Conservation (phyloP, 164 flowering plant genomes). For the Euptelea pleiosperma region DNA sequence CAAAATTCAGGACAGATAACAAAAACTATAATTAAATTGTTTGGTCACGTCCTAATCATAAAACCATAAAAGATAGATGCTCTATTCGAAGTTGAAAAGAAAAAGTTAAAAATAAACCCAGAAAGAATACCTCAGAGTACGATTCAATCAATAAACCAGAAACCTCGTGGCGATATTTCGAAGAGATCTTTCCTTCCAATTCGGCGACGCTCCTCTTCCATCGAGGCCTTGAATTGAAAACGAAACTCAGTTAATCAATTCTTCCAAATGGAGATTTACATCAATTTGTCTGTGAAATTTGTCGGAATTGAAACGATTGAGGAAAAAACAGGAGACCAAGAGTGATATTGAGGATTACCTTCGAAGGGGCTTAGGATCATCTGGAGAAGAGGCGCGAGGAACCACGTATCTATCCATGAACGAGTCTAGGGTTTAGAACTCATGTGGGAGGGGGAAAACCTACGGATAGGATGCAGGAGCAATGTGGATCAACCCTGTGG, state of each 20-base stretch:
- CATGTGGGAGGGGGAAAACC: no score
- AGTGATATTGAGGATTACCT: conserved; percentile 10
- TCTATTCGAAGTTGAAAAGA: neutral
- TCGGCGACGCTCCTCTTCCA: conserved; percentile 51
- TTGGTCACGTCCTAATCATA: no score
- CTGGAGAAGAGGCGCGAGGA: conserved; percentile 6
- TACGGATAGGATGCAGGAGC: no score
- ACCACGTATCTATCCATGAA: conserved; percentile 19
- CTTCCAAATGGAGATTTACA: neutral
- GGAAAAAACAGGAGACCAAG: neutral
- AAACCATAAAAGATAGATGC: no score
- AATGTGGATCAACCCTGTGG: no score
- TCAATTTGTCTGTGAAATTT: neutral
- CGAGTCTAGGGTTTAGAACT: no score
- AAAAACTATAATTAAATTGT: no score
- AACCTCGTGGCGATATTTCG: conserved; percentile 44
- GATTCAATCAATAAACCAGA: conserved; percentile 42
- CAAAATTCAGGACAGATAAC: conserved; percentile 1
- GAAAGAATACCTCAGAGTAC: conserved; percentile 40
- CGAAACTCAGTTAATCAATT: neutral
- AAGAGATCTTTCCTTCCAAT: conserved; percentile 39
- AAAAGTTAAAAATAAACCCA: neutral
- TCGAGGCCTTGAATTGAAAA: conserved; percentile 20
- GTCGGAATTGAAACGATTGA: neutral
- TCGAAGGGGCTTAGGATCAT: conserved; percentile 8